These are phyloP conservation scores for Nakaseomyces uthaithaninus DNA, from an alignment of 1,139 yeast genomes.

Conservation along the genomic window DNA sequence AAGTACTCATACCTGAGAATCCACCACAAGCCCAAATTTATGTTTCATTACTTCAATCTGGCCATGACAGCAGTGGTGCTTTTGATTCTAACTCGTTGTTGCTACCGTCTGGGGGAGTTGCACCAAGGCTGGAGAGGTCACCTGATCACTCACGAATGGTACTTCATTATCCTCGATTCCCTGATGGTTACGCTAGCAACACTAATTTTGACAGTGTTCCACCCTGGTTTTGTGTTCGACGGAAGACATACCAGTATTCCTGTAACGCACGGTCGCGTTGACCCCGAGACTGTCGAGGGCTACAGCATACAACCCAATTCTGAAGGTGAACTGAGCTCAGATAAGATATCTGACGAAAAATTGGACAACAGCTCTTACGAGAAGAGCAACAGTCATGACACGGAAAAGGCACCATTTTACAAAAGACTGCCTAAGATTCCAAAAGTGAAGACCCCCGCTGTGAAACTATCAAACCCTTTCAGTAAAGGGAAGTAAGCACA, in stretches of 20 bases:
- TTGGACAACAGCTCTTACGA: slow-evolving; percentile 2
- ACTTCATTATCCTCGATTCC: slow-evolving; percentile 70
- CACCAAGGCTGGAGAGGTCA: slow-evolving; percentile 71
- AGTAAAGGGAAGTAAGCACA: not conserved
- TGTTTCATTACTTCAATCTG: slow-evolving; percentile 43
- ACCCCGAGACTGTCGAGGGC: slow-evolving; percentile 14
- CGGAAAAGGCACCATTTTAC: slow-evolving; percentile 1
- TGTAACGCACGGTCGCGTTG: slow-evolving; percentile 19
- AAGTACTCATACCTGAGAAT: slow-evolving; percentile 21
- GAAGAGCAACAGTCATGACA: not conserved
- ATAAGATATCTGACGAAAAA: not conserved
- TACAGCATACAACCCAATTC: not conserved
- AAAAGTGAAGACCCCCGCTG: not conserved
- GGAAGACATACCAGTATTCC: slow-evolving; percentile 23
- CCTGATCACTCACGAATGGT: slow-evolving; percentile 62
- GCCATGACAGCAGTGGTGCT: slow-evolving; percentile 48
- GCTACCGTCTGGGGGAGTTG: slow-evolving; percentile 74
- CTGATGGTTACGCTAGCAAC: slow-evolving; percentile 51
- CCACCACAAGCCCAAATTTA: slow-evolving; percentile 25
- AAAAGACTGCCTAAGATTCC: not conserved
- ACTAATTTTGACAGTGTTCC: slow-evolving; percentile 44
- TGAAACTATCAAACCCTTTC: slow-evolving; percentile 1
- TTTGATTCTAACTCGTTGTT: slow-evolving; percentile 61
- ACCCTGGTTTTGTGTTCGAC: slow-evolving; percentile 54
- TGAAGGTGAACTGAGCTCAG: slow-evolving; percentile 6